Evolutionary conservation across 306 rosid genomes (phyloP).

Genomic region (Lathyrus oleraceus): DNA sequence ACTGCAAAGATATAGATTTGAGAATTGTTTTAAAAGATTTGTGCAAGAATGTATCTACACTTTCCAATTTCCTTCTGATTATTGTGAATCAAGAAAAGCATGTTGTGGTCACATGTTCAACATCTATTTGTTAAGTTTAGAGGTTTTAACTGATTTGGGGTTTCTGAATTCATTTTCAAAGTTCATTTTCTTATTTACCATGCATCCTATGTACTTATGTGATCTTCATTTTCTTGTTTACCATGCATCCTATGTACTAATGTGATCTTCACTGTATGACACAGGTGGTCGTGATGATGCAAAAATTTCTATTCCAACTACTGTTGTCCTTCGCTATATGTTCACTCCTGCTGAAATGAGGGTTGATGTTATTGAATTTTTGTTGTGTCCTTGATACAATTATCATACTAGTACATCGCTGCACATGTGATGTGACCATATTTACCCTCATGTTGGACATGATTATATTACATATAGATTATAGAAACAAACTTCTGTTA

Average conservation of each 20-base stretch:
- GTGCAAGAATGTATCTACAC: conserved; percentile 19
- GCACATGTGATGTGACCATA: conserved; percentile 12
- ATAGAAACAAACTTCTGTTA: conserved; percentile 1
- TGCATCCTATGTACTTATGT: conserved; percentile 32
- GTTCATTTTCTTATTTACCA: conserved; percentile 26
- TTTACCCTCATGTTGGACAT: conserved; percentile 18
- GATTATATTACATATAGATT: background rate
- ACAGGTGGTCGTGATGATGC: conserved; percentile 95
- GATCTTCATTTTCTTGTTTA: conserved; percentile 24
- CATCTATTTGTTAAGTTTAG: conserved; percentile 3
- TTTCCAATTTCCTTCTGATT: conserved; percentile 31
- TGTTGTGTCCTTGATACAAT: conserved; percentile 22
- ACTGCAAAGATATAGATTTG: conserved; percentile 8
- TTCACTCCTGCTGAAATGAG: conserved; percentile 85
- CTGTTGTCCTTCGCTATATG: conserved; percentile 81
- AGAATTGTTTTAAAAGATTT: conserved; percentile 1
- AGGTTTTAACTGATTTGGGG: conserved; percentile 28
- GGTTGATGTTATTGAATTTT: conserved; percentile 46
- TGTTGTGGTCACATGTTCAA: conserved; percentile 11
- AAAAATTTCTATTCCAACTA: conserved; percentile 76
- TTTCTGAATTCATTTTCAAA: conserved; percentile 26
- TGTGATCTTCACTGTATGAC: conserved; percentile 29
- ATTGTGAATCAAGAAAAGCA: conserved; percentile 29
- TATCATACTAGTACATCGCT: conserved; percentile 29
- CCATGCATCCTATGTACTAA: conserved; percentile 27